Base-by-base conservation (phyloP, 75 land plant genomes). In the Chamaecyparis obtusa region DNA sequence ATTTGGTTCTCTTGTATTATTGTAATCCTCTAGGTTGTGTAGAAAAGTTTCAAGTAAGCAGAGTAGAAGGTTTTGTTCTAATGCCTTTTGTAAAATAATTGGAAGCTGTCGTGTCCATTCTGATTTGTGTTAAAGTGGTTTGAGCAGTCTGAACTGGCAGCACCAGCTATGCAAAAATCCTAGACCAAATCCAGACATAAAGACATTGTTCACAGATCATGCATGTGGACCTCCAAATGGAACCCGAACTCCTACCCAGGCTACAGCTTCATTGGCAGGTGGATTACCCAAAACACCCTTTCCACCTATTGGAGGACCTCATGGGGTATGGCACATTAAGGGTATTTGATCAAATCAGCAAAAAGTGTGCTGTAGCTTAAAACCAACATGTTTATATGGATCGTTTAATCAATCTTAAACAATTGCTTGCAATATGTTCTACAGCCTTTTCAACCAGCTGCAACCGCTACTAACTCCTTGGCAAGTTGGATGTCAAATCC, bases 401-500 rank as follows among this genome's bases (percentile, higher is more conserved):
- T 86, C 76, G 15, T 49, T 33, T 74, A 15, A 48, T 78, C 30
- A 46, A 75, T 44, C 64, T 51, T 32, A 76, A 76, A 80, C 76
- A 6, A 44, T 72, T 89, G 55, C 35, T 75, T 39, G 80, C 24
- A 78, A 74, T 33, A 56, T 84, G 36, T 74, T 81, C 30, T 89
- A 78, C 94, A 95, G 95, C 94, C 95, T 33, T 92, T 93, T 84
- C 97, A 92, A 85, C 91, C 95, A 55, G 56, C 91, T 78, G 89
- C 93, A 85, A 87, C 93, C 72, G 89, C 96, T 75, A 90, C 95
- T 55, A 92, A 88, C 90, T 91, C 95, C 84, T 90, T 95, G 89
- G 94, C 93, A 48, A 94, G 95, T 49, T 96, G 98, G 98, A 96
- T 96, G 98, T 91, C 95, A 74, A 96, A 95, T 92, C 91, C 97